Evolutionary conservation across 148 eudicot genomes (phyloP).

Genomic region (Silene conica): DNA sequence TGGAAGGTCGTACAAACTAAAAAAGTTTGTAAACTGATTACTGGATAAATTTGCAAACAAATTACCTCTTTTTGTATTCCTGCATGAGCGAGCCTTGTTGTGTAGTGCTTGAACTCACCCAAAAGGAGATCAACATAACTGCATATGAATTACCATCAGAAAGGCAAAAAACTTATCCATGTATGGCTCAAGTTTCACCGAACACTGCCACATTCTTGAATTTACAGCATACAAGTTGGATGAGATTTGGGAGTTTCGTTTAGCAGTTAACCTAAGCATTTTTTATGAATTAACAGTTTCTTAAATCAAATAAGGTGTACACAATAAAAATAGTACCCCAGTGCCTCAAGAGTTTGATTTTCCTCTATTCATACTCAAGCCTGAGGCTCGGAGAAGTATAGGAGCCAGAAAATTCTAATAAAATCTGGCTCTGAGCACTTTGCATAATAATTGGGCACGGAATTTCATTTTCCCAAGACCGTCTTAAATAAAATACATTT

Average conservation of each 20-base stretch:
- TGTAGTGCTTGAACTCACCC: conserved; percentile 94
- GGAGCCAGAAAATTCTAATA: too few species aligned
- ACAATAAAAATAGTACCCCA: not conserved
- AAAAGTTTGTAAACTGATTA: not conserved
- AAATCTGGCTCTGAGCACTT: too few species aligned
- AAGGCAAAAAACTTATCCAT: not conserved
- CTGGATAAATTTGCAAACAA: not conserved
- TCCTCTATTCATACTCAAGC: too few species aligned
- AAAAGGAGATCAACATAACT: conserved; percentile 91
- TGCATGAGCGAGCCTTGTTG: conserved; percentile 86
- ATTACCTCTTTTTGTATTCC: conserved; percentile 80
- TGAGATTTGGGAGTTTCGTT: not conserved
- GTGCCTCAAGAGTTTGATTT: not conserved
- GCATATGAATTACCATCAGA: conserved; percentile 24
- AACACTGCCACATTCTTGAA: not conserved
- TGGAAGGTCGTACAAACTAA: not conserved
- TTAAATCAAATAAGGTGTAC: not conserved
- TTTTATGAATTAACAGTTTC: conserved; percentile 4
- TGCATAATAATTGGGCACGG: too few species aligned
- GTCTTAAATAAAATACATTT: too few species aligned
- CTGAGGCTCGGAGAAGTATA: too few species aligned
- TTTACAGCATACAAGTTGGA: not conserved
- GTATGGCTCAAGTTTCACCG: not conserved
- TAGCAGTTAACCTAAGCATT: not conserved
- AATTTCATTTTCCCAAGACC: too few species aligned